Conservation (phyloP, 352 stramenopile species). For the Globisporangium polare region DNA sequence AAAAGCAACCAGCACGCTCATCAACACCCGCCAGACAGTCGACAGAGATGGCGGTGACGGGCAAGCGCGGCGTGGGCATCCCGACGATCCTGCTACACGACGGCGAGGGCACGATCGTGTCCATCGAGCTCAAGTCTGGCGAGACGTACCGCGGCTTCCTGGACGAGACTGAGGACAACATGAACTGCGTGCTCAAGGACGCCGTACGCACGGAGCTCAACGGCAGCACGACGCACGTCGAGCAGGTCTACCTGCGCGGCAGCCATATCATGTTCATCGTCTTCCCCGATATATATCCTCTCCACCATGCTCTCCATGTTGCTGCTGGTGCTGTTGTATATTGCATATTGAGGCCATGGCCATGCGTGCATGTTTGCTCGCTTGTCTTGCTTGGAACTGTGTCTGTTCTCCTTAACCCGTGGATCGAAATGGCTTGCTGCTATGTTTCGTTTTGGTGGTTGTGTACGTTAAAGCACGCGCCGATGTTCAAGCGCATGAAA, state of each 20-base stretch:
- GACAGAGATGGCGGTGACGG: slow-evolving; percentile 73
- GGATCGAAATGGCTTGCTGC: slow-evolving; percentile 3
- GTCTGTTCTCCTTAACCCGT: slow-evolving; percentile 21
- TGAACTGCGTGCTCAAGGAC: slow-evolving; percentile 89
- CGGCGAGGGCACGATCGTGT: slow-evolving; percentile 85
- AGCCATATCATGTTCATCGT: slow-evolving; percentile 88
- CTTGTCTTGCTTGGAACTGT: slow-evolving; percentile 26
- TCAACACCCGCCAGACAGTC: too few relatives aligned
- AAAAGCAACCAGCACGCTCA: background rate
- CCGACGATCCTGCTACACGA: slow-evolving; percentile 85
- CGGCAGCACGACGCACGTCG: slow-evolving; percentile 72
- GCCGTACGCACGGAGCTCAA: slow-evolving; percentile 80
- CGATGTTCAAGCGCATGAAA: slow-evolving; percentile 87
- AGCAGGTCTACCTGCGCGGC: slow-evolving; percentile 82
- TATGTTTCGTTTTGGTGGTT: slow-evolving; percentile 14
- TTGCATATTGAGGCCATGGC: background rate
- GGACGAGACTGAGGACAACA: slow-evolving; percentile 88
- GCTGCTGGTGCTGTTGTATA: background rate
- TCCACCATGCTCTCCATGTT: slow-evolving; percentile 11
- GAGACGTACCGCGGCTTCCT: slow-evolving; percentile 84
- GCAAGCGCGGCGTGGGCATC: slow-evolving; percentile 82
- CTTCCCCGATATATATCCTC: slow-evolving; percentile 89
- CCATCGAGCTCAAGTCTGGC: slow-evolving; percentile 84
- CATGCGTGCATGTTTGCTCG: slow-evolving; percentile 1
- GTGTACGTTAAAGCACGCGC: slow-evolving; percentile 80